Conservation (phyloP, 345 rosid genomes). For the Theobroma cacao region DNA sequence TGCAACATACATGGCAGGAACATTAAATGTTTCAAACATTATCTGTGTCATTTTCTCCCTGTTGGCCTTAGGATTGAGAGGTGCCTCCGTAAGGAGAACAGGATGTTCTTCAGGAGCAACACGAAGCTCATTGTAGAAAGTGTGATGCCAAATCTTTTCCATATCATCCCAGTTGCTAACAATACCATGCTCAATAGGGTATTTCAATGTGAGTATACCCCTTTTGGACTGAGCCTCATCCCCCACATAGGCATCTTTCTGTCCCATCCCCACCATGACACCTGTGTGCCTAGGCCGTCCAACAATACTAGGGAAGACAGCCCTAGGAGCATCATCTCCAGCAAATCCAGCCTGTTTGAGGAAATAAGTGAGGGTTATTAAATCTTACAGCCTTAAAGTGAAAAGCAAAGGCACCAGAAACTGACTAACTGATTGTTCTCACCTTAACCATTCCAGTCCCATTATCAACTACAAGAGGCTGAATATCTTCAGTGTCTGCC, state of each 20-base stretch:
- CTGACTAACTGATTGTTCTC: background rate
- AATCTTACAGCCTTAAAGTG: background rate
- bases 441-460: constrained; percentile 82
- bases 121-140: constrained; percentile 61
- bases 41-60: constrained; percentile 66
- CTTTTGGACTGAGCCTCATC: constrained; percentile 70
- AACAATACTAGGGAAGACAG: constrained; percentile 65
- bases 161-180: constrained; percentile 74
- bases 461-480: constrained; percentile 69
- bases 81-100: constrained; percentile 61
- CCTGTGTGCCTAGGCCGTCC: constrained; percentile 69
- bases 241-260: constrained; percentile 66
- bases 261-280: constrained; percentile 72
- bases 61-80: constrained; percentile 60
- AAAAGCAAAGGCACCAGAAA: background rate
- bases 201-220: constrained; percentile 62
- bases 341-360: constrained; percentile 50
- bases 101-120: constrained; percentile 64
- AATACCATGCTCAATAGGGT: constrained; percentile 64
- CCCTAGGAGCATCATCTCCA: constrained; percentile 66
- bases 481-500: constrained; percentile 42
- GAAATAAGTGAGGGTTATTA: background rate
- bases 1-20: constrained; percentile 63
- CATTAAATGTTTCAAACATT: constrained; percentile 58
- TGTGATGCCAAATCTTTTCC: constrained; percentile 74